Evolutionary conservation across 2,329 filamentous ascomycete genomes (phyloP).

Genomic region (Mollisiaceae sp.): DNA sequence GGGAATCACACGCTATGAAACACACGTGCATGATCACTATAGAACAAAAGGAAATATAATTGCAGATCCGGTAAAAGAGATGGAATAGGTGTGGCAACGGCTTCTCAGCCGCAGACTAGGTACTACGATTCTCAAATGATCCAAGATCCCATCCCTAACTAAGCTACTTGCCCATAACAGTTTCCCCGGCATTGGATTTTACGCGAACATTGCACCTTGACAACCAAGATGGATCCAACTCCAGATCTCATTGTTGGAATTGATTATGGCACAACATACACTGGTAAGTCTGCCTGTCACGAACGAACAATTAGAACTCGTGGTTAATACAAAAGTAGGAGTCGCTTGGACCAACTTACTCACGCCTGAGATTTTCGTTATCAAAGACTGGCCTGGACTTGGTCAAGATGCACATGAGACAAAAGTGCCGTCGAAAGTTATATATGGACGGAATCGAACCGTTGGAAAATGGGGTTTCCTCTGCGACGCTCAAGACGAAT

Average conservation of each 20-base stretch:
- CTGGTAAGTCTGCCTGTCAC: constrained; percentile 42
- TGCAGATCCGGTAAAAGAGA: not conserved
- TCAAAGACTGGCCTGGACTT: constrained; percentile 53
- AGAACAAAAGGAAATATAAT: not conserved
- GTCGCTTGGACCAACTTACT: constrained; percentile 45
- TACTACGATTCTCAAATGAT: constrained; percentile 5
- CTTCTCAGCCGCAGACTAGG: not conserved
- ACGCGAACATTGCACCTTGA: not conserved
- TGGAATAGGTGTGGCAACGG: not conserved
- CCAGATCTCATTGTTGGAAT: constrained; percentile 5
- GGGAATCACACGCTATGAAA: not conserved
- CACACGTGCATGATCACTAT: not conserved
- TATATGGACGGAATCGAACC: constrained; percentile 50
- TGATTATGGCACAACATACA: constrained; percentile 46
- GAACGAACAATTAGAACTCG: constrained; percentile 23
- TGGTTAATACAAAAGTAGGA: constrained; percentile 36
- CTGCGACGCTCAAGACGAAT: constrained; percentile 50
- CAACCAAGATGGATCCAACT: not conserved
- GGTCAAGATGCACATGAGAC: constrained; percentile 55
- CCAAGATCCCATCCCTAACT: not conserved
- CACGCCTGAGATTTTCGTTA: constrained; percentile 23
- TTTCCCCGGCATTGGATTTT: not conserved
- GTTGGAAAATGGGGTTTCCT: constrained; percentile 59
- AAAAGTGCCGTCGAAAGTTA: constrained; percentile 58
- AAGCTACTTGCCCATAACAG: not conserved